Conservation (phyloP, 805 yeast species). For the Zygotorulaspora danielsina region DNA sequence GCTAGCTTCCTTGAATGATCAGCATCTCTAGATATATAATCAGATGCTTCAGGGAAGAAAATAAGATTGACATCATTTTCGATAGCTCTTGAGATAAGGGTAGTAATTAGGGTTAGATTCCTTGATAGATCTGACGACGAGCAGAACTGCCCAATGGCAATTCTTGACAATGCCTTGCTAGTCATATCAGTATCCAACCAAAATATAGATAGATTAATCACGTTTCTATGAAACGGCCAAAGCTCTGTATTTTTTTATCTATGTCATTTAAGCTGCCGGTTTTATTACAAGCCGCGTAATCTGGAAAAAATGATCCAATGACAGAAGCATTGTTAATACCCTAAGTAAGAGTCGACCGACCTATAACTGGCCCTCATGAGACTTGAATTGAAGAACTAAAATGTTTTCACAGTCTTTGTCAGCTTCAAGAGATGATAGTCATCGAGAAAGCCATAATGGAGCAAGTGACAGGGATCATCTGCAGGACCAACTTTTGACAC, state of each 20-base stretch:
- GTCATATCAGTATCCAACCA: too few relatives aligned
- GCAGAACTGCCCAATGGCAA: conserved; percentile 86
- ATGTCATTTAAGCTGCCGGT: background rate
- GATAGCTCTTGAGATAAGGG: conserved; percentile 62
- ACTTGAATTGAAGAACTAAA: background rate
- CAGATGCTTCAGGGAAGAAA: conserved; percentile 92
- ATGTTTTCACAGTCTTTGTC: conserved; percentile 12
- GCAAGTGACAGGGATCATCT: conserved; percentile 3
- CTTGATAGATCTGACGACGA: conserved; percentile 58
- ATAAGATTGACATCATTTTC: conserved; percentile 57
- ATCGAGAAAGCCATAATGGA: conserved; percentile 1
- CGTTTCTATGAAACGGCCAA: too few relatives aligned
- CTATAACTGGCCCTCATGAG: background rate
- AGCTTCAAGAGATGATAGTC: conserved; percentile 2
- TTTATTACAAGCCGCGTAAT: background rate
- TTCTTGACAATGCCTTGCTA: conserved; percentile 15
- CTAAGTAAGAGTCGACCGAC: background rate
- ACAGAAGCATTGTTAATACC: too few relatives aligned
- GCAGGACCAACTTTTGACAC: conserved; percentile 19
- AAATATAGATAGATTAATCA: too few relatives aligned
- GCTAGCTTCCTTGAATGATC: conserved; percentile 62
- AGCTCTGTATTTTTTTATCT: too few relatives aligned
- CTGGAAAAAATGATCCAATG: too few relatives aligned
- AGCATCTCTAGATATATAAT: conserved; percentile 72
- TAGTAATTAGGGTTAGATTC: conserved; percentile 57